Evolutionary conservation across 2,329 filamentous ascomycete genomes (phyloP).

Genomic region (Fusarium domesticum): DNA sequence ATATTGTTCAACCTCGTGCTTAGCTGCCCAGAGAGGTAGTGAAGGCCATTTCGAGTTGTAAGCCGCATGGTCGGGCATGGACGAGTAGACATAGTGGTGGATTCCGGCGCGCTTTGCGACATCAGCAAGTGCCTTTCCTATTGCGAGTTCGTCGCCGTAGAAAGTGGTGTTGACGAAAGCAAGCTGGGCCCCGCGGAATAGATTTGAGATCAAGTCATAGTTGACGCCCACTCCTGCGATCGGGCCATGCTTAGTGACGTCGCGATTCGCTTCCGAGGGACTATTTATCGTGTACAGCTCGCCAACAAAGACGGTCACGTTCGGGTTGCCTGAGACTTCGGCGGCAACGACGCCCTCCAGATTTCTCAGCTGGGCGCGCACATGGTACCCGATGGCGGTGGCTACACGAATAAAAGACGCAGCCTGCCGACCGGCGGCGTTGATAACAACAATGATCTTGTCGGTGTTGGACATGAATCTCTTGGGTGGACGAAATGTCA

Average conservation of each 20-base stretch:
- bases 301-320: constrained; percentile 64
- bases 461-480: constrained; percentile 57
- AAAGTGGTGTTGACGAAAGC: constrained; percentile 99
- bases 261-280: constrained; percentile 49
- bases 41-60: constrained; percentile 76
- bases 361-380: constrained; percentile 87
- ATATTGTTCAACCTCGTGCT: constrained; percentile 91
- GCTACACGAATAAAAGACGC: constrained; percentile 93
- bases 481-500: constrained; percentile 60
- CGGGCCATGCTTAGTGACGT: constrained; percentile 66
- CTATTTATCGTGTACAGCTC: constrained; percentile 59
- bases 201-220: constrained; percentile 65
- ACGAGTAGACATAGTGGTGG: constrained; percentile 92
- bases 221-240: constrained; percentile 67
- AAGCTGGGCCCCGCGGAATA: constrained; percentile 81
- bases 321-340: constrained; percentile 78
- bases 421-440: constrained; percentile 91
- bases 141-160: constrained; percentile 89
- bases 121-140: constrained; percentile 84
- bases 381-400: constrained; percentile 87
- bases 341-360: constrained; percentile 83
- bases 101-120: constrained; percentile 82
- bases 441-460: constrained; percentile 91
- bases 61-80: constrained; percentile 90
- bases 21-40: constrained; percentile 85